Evolutionary conservation across 2,329 filamentous ascomycete genomes (phyloP), one percentile per base, ranked within the genome.

Genomic region (Nothopassalora personata): DNA sequence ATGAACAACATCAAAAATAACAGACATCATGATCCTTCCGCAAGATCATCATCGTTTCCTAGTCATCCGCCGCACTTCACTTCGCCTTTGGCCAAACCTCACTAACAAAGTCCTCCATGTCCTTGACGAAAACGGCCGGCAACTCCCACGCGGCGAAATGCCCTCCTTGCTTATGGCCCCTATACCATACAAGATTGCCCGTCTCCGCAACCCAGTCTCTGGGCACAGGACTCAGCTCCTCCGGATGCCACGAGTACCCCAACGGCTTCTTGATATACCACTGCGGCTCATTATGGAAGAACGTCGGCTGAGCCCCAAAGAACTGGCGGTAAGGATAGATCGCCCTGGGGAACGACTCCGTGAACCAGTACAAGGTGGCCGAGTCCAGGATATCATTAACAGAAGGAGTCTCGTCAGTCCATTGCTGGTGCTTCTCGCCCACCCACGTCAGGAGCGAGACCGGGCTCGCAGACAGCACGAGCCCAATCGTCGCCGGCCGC

Each of bases 401-500:
- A 0, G 71, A 65, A 0, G 77, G 77, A 18, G 69, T 67, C 4
- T 72, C 65, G 60, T 84, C 81, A 1, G 73, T 73, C 82, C 81
- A 85, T 5, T 77, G 77, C 0, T 82, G 69, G 57, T 81, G 81
- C 67, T 84, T 85, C 64, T 85, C 83, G 23, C 79, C 80, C 28
- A 85, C 75, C 79, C 83, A 86, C 4, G 79, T 77, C 1, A 86
- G 74, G 7, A 86, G 67, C 0, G 81, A 79, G 2, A 86, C 62
- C 0, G 84, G 84, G 45, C 73, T 83, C 5, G 79, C 73, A 1
- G 78, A 74, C 0, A 86, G 69, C 0, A 77, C 79, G 5, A 84
- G 74, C 0, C 82, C 82, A 46, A 85, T 79, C 0, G 83, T 86
- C 0, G 77, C 72, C 0, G 83, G 80, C 8, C 79, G 72, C 0